A percentile compares a stretch with the other conserved stretches of the same genome.
Conservation (phyloP, 2,329 filamentous ascomycete species). For the Pseudogymnoascus sp. region DNA sequence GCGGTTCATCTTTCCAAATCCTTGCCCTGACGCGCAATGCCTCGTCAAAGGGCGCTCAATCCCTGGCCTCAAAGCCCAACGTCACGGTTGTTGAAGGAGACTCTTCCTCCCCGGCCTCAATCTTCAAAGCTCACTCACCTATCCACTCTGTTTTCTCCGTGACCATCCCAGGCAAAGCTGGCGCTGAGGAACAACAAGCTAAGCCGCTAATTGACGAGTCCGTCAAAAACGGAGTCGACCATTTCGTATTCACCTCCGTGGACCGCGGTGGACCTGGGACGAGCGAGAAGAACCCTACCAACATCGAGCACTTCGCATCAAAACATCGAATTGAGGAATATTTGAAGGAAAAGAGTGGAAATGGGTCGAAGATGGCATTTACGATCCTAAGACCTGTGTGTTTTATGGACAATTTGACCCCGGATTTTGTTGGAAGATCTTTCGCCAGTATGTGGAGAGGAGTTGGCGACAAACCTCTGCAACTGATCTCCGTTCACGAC, state of each 20-base stretch:
- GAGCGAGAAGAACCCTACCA: slow-evolving; percentile 40
- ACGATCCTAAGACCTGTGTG: slow-evolving; percentile 48
- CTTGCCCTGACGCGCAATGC: slow-evolving; percentile 49
- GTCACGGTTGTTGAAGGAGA: slow-evolving; percentile 50
- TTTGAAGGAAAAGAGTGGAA: slow-evolving; percentile 39
- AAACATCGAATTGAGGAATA: slow-evolving; percentile 51
- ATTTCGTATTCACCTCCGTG: slow-evolving; percentile 58
- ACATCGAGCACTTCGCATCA: slow-evolving; percentile 47
- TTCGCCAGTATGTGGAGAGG: slow-evolving; percentile 31
- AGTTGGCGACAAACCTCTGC: slow-evolving; percentile 29
- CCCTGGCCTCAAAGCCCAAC: slow-evolving; percentile 36
- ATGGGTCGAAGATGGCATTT: slow-evolving; percentile 38
- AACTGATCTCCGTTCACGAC: slow-evolving; percentile 33
- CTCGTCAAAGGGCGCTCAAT: slow-evolving; percentile 37
- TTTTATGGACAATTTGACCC: slow-evolving; percentile 44
- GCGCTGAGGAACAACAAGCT: slow-evolving; percentile 37
- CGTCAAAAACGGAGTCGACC: slow-evolving; percentile 46
- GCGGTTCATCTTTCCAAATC: slow-evolving; percentile 35
- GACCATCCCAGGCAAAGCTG: slow-evolving; percentile 31
- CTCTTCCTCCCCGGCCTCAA: slow-evolving; percentile 37
- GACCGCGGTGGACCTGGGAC: slow-evolving; percentile 50
- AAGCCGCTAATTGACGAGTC: slow-evolving; percentile 52
- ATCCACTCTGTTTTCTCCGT: slow-evolving; percentile 52
- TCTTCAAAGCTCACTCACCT: slow-evolving; percentile 39
- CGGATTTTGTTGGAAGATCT: slow-evolving; percentile 28